These are phyloP conservation scores for Aspergillus caelatus DNA, from an alignment of 2,329 filamentous ascomycete genomes.

Conservation along the genomic window DNA sequence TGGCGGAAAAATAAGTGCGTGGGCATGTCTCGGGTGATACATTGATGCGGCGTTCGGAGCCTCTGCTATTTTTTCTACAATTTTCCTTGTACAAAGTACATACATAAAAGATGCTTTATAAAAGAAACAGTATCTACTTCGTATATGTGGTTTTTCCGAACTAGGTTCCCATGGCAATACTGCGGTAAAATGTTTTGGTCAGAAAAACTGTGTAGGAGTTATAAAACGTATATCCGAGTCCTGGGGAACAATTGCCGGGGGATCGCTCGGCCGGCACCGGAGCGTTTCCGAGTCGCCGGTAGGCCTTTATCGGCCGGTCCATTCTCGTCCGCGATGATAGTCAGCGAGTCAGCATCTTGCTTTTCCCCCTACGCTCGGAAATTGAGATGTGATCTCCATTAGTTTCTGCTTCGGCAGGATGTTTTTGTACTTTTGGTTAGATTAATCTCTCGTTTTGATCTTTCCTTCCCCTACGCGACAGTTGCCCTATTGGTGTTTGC, in stretches of 20 bases:
- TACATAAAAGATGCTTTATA: background rate
- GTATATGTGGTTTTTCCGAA: no score
- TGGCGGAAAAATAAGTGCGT: background rate
- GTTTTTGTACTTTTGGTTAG: background rate
- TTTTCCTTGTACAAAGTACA: background rate
- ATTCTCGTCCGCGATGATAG: slow-evolving; percentile 28
- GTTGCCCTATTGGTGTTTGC: background rate
- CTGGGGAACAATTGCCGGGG: background rate
- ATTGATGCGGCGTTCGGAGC: slow-evolving; percentile 12
- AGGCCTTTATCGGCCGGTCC: slow-evolving; percentile 9
- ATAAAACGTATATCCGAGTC: background rate
- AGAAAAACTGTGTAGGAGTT: background rate
- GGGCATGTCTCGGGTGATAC: slow-evolving; percentile 1
- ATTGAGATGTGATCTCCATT: slow-evolving; percentile 5
- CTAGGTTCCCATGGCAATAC: background rate
- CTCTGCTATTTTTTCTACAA: background rate
- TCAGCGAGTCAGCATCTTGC: slow-evolving; percentile 8
- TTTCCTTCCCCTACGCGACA: background rate
- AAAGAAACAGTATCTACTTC: background rate
- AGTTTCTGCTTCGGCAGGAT: background rate
- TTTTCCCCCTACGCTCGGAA: background rate
- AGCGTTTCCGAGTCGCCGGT: slow-evolving; percentile 24
- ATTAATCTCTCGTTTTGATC: background rate
- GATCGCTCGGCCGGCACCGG: slow-evolving; percentile 33
- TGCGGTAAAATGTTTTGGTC: background rate